These are phyloP conservation scores for Verticillium nonalfalfae DNA, from an alignment of 2,329 filamentous ascomycete genomes.

Conservation along the genomic window DNA sequence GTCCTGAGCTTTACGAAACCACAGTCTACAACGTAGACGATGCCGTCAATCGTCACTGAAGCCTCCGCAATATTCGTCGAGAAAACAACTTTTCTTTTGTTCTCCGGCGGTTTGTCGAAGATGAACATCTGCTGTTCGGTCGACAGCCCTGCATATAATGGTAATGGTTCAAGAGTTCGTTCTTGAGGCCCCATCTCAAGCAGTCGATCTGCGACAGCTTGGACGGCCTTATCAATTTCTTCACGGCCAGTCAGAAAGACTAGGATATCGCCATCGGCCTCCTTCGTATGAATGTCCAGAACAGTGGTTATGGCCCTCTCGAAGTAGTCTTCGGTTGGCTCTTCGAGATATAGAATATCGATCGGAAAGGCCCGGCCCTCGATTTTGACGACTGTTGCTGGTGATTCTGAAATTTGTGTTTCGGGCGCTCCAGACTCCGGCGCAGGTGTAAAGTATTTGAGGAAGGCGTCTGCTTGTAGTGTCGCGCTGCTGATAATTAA, in stretches of 20 bases:
- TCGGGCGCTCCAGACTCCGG: conserved; percentile 6
- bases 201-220: conserved; percentile 48
- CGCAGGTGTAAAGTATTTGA: conserved; percentile 61
- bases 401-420: conserved; percentile 11
- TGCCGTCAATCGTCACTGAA: conserved; percentile 87
- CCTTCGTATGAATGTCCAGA: conserved; percentile 78
- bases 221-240: conserved; percentile 80
- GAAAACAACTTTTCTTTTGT: conserved; percentile 85
- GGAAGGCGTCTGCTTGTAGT: conserved; percentile 79
- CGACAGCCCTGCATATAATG: conserved; percentile 82
- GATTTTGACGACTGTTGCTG: conserved; percentile 63
- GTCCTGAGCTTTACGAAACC: conserved; percentile 88
- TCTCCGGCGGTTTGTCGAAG: conserved; percentile 75
- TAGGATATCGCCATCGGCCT: conserved; percentile 78
- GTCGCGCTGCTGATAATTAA: conserved; percentile 93
- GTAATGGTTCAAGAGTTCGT: conserved; percentile 61
- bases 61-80: conserved; percentile 96
- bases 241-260: conserved; percentile 90
- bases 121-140: conserved; percentile 94
- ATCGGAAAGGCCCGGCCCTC: conserved; percentile 87
- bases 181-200: conserved; percentile 30
- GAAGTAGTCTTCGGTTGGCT: conserved; percentile 78
- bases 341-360: conserved; percentile 74
- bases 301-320: conserved; percentile 77
- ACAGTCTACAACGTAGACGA: conserved; percentile 84